These are phyloP conservation scores for Zygosaccharomyces bisporus DNA, from an alignment of 805 yeast genomes.

Conservation along the genomic window DNA sequence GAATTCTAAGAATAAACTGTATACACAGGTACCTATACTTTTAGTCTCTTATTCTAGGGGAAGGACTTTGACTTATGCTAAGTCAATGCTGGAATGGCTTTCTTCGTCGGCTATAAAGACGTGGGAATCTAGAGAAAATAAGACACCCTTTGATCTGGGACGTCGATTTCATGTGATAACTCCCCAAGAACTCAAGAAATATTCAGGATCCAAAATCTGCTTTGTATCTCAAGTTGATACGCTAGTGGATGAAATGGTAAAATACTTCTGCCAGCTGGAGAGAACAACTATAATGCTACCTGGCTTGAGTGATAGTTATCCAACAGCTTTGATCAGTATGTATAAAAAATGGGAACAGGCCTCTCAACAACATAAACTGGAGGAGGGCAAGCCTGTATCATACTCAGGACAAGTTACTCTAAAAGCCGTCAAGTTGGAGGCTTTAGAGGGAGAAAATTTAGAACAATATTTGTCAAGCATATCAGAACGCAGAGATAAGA, in stretches of 20 bases:
- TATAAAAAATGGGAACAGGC: constrained; percentile 47
- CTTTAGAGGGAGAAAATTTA: constrained; percentile 49
- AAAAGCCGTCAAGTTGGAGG: constrained; percentile 45
- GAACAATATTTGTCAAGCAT: constrained; percentile 45
- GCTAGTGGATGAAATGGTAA: constrained; percentile 49
- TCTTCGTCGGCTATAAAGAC: constrained; percentile 76
- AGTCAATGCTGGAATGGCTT: constrained; percentile 95
- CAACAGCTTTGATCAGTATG: constrained; percentile 15
- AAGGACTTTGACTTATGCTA: constrained; percentile 72
- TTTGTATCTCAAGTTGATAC: constrained; percentile 72
- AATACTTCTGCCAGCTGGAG: constrained; percentile 56
- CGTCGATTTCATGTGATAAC: constrained; percentile 54
- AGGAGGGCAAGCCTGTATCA: constrained; percentile 62
- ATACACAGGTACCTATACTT: constrained; percentile 59
- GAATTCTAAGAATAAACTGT: constrained; percentile 35
- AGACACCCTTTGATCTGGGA: constrained; percentile 71
- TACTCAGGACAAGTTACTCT: constrained; percentile 44
- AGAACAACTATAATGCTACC: constrained; percentile 72
- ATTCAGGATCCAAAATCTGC: constrained; percentile 72
- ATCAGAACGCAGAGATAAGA: constrained; percentile 43
- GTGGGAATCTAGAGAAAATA: constrained; percentile 67
- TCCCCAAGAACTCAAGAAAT: constrained; percentile 50
- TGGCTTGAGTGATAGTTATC: constrained; percentile 32
- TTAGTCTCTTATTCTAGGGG: constrained; percentile 77
- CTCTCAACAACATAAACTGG: constrained; percentile 40